Base-by-base conservation (phyloP, 192 early-diverging fungal species). In the Linnemannia hyalina region DNA sequence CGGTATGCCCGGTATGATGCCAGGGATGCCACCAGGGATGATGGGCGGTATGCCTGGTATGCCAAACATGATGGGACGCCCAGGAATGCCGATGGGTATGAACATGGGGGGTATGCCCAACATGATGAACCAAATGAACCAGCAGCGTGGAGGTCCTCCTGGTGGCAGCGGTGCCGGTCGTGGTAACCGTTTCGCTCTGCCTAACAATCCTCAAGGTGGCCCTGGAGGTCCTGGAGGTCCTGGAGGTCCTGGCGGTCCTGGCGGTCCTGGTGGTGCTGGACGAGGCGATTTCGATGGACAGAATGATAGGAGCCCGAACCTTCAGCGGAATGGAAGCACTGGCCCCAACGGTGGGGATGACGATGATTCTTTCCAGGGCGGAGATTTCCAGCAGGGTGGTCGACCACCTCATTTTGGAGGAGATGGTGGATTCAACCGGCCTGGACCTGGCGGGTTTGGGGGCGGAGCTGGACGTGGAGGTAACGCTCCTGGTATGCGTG, bases 1-100 rank as follows among this genome's bases (percentile, higher is more conserved):
- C 36, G 87, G 85, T 20, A 88, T 90, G 88, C 80, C 85, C 26
- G 80, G 79, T 46, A 83, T 88, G 89, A 83, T 88, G 89, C 88
- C 91, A 32, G 86, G 89, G 73, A 84, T 89, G 55, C 80, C 87
- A 46, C 29, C 76, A 75, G 83, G 83, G 29, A 86, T 89, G 88
- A 89, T 89, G 81, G 83, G 83, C 26, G 82, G 80, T 42, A 88
- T 88, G 80, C 75, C 75, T 3, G 80, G 83, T 55, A 89, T 89
- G 81, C 83, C 76, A 11, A 81, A 80, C 13, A 87, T 81, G 71
- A 82, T 85, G 82, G 85, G 81, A 22, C 80, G 90, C 78, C 88
- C 79, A 10, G 81, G 84, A 38, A 85, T 85, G 75, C 85, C 82
- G 1, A 87, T 85, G 76, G 82, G 82, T 38, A 85, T 88, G 88